phyloP scores from a whole-genome alignment of 1,139 yeast genomes.

The Suhomyces bolitotheri region DNA sequence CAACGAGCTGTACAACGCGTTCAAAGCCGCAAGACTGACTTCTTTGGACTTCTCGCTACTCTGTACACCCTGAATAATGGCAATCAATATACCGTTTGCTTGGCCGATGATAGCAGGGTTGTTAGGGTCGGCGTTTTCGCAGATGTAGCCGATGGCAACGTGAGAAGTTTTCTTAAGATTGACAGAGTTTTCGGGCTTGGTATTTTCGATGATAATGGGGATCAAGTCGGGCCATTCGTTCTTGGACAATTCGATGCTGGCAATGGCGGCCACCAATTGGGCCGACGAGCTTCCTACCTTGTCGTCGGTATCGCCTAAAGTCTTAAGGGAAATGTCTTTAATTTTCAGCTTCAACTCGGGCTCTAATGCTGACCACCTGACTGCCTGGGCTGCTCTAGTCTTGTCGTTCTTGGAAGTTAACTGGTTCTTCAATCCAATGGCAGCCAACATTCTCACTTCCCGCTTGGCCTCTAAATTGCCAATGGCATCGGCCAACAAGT shows the following conservation, averaged over 20 bases:
- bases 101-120: slow-evolving; percentile 79
- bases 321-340: slow-evolving; percentile 63
- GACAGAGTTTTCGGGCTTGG: slow-evolving; percentile 73
- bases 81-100: slow-evolving; percentile 89
- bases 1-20: slow-evolving; percentile 87
- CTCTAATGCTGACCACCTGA: slow-evolving; percentile 64
- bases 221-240: slow-evolving; percentile 88
- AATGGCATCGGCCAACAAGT: slow-evolving; percentile 69
- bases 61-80: slow-evolving; percentile 96
- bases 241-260: slow-evolving; percentile 88
- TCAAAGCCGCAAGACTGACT: slow-evolving; percentile 87
- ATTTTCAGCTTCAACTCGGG: slow-evolving; percentile 57
- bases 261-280: slow-evolving; percentile 93
- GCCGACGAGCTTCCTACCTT: slow-evolving; percentile 89
- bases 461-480: slow-evolving; percentile 64
- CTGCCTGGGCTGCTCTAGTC: slow-evolving; percentile 53
- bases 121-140: slow-evolving; percentile 89
- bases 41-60: slow-evolving; percentile 68
- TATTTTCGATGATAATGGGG: slow-evolving; percentile 79
- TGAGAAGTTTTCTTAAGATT: slow-evolving; percentile 84
- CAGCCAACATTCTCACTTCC: slow-evolving; percentile 92
- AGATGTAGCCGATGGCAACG: slow-evolving; percentile 89
- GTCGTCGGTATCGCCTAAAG: slow-evolving; percentile 66
- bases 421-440: slow-evolving; percentile 83
- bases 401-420: slow-evolving; percentile 71